phyloP scores from a whole-genome alignment of 129 eudicot species.

The Centella asiatica region DNA sequence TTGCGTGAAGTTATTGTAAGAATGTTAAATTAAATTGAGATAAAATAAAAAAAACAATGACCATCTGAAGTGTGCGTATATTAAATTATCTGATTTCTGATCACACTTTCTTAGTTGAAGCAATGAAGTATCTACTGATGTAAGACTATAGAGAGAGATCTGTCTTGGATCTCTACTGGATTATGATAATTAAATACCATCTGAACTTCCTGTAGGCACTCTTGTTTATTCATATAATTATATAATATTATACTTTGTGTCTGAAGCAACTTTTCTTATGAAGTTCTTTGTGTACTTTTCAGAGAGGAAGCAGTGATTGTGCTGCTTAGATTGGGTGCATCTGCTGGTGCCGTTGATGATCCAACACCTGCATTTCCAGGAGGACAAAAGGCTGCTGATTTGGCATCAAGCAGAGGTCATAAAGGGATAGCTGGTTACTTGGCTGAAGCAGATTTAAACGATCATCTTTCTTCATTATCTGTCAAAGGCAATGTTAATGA shows the following conservation, averaged over 20 bases:
- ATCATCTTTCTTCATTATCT: constrained; percentile 21
- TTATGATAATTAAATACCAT: too few species aligned
- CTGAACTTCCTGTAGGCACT: too few species aligned
- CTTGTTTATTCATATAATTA: too few species aligned
- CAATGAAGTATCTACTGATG: too few species aligned
- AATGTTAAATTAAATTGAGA: too few species aligned
- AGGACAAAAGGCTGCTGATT: constrained; percentile 33
- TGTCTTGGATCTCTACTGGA: too few species aligned
- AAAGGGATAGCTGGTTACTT: constrained; percentile 38
- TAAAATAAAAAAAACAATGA: too few species aligned
- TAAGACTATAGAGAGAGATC: too few species aligned
- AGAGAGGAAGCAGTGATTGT: constrained; percentile 31
- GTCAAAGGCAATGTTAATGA: neutral
- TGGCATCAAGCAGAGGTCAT: constrained; percentile 33
- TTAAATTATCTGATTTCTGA: too few species aligned
- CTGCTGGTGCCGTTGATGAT: constrained; percentile 29
- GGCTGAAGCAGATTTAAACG: constrained; percentile 28
- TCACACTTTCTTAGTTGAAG: too few species aligned
- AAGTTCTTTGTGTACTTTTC: neutral
- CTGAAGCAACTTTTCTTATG: neutral
- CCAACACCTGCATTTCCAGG: constrained; percentile 25
- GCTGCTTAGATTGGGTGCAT: constrained; percentile 24
- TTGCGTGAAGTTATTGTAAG: too few species aligned
- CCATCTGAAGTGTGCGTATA: too few species aligned
- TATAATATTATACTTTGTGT: neutral